Conservation (phyloP, 2,329 filamentous ascomycete genomes). For the Arachnomyces sp. region DNA sequence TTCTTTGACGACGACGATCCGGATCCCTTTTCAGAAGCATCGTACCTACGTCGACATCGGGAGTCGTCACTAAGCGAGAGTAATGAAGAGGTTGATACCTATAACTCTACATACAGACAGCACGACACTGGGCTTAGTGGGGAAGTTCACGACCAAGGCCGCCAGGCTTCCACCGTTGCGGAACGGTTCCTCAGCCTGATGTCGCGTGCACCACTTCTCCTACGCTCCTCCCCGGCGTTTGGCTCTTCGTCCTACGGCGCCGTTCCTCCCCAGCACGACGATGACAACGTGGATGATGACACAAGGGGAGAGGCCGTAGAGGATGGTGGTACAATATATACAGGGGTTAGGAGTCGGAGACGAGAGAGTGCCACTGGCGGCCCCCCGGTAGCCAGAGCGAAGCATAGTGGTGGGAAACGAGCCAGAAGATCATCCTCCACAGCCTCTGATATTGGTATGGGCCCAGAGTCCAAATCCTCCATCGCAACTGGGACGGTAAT, state of each 20-base stretch:
- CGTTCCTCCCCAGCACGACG: conserved; percentile 37
- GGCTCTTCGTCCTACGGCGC: conserved; percentile 56
- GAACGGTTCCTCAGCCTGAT: conserved; percentile 25
- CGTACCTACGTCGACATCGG: no score
- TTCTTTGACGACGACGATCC: no score
- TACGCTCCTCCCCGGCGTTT: conserved; percentile 52
- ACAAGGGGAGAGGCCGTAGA: conserved; percentile 12
- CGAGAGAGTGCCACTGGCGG: no score
- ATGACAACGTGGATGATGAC: conserved; percentile 18
- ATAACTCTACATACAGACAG: no score
- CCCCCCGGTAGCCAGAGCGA: no score
- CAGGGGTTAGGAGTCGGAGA: no score
- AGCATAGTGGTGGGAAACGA: no score
- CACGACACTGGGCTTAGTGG: conserved; percentile 3
- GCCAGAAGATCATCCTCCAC: conserved; percentile 20
- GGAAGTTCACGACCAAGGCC: conserved; percentile 5
- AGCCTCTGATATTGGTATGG: conserved; percentile 24
- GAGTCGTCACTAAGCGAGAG: no score
- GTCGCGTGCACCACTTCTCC: conserved; percentile 44
- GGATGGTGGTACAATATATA: conserved; percentile 6
- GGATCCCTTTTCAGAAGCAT: no score
- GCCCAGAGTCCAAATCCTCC: conserved; percentile 24
- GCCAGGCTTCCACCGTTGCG: conserved; percentile 8
- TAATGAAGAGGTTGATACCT: no score
- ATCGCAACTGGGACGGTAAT: conserved; percentile 22